A percentile compares a stretch with the other conserved stretches of the same genome.
Conservation (phyloP, 352 stramenopile genomes). For the Stramenopiles sp. region DNA sequence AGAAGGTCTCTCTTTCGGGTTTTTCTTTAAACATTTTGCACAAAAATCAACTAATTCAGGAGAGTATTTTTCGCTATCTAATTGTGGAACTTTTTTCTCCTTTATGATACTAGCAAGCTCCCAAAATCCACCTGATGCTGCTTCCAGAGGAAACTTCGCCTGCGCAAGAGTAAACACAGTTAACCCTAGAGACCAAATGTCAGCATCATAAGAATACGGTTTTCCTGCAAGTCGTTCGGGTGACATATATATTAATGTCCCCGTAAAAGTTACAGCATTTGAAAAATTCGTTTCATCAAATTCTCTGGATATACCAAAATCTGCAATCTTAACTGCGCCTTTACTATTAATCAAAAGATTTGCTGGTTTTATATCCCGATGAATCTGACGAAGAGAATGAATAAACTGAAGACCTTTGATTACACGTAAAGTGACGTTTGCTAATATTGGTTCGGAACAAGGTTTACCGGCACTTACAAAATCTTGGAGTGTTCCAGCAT, state of each 20-base stretch:
- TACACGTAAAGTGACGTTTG: constrained; percentile 41
- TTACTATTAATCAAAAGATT: constrained; percentile 59
- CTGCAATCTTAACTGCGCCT: constrained; percentile 33
- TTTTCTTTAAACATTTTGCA: constrained; percentile 23
- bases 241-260: constrained; percentile 61
- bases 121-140: constrained; percentile 43
- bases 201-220: constrained; percentile 17
- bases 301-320: constrained; percentile 20
- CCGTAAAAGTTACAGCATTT: constrained; percentile 49
- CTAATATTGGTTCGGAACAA: constrained; percentile 38
- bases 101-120: constrained; percentile 23
- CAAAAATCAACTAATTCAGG: constrained; percentile 33
- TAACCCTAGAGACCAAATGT: constrained; percentile 16
- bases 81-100: no score
- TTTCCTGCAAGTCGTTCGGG: constrained; percentile 59
- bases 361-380: constrained; percentile 64
- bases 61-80: constrained; percentile 16
- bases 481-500: constrained; percentile 56
- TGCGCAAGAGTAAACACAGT: constrained; percentile 37
- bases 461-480: constrained; percentile 46
- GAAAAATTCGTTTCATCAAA: constrained; percentile 16
- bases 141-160: constrained; percentile 37
- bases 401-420: constrained; percentile 43
- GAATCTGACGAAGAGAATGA: constrained; percentile 44
- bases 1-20: constrained; percentile 24